Base-by-base conservation (phyloP, 768 basidiomycete species). In the Lentinus tigrinus region DNA sequence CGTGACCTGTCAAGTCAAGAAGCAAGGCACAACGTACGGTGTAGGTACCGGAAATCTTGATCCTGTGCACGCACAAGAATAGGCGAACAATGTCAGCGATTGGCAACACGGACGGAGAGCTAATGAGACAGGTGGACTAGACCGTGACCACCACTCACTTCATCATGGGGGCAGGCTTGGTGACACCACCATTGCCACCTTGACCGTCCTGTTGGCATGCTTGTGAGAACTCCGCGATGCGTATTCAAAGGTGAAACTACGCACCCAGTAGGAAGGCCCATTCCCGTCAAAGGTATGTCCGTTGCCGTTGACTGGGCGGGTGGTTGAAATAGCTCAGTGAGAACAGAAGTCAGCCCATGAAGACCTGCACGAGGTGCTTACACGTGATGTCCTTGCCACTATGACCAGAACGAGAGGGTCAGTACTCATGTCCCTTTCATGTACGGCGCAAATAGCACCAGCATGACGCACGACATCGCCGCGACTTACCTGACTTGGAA, bases 371-470 rank as follows among this genome's bases (percentile, higher is more conserved):
- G 43, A 42, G 43, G 21, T 24, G 21, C 78, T 63, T 63, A 83
- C 83, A 84, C 11, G 73, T 80, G 52, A 85, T 76, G 31, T 71
- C 65, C 4, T 70, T 67, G 7, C 84, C 84, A 47, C 83, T 83
- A 56, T 6, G 38, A 40, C 42, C 14, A 16, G n/a, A n/a, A 8
- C 3, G n/a, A 21, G n/a, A 4, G 19, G 27, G n/a, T 11, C 23
- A 19, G 38, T 4, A 31, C 31, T 31, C 31, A 31, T 31, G 28
- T 31, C 28, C n/a, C 14, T 17, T n/a, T 49, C 56, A 48, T 23
- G 44, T 39, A 21, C 37, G 38, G 28, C 40, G 44, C 42, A 50
- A 36, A 36, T 23, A 16, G 47, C 36, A 34, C 16, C 31, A 31
- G 31, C 3, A 31, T 31, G 31, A 31, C 31, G 31, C 31, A 31